phyloP scores from a whole-genome alignment of 345 rosid genomes.

The Arabis alpina region DNA sequence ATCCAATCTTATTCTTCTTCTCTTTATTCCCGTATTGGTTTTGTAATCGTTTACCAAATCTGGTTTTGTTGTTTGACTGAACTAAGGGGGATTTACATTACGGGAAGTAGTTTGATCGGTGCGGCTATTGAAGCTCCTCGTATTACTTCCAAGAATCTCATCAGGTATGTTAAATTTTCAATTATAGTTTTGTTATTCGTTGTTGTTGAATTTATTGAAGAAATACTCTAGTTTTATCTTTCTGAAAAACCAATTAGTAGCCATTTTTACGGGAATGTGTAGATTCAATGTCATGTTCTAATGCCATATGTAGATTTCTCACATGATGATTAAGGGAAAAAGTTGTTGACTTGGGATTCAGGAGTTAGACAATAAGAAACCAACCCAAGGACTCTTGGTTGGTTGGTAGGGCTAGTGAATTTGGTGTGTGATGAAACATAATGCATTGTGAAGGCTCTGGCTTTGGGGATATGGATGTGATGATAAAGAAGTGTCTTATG shows the following conservation, averaged over 20 bases:
- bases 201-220: slow-evolving; percentile 6
- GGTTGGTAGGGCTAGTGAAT: background rate
- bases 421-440: background rate
- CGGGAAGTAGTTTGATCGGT: slow-evolving; percentile 98
- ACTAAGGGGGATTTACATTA: slow-evolving; percentile 87
- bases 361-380: background rate
- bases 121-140: slow-evolving; percentile 99
- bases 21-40: background rate
- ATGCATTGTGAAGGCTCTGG: slow-evolving; percentile 4
- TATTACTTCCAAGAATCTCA: slow-evolving; percentile 93
- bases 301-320: background rate
- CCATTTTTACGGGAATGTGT: too few species aligned
- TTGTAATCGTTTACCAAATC: background rate
- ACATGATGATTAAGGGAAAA: background rate
- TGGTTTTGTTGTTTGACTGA: slow-evolving; percentile 1
- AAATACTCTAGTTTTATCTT: too few species aligned
- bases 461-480: background rate
- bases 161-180: slow-evolving; percentile 33
- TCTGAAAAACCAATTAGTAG: too few species aligned
- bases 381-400: background rate
- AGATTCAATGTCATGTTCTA: too few species aligned
- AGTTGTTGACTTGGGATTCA: slow-evolving; percentile 1
- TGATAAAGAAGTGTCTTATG: background rate
- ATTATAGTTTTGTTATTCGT: background rate
- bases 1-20: background rate